These are phyloP conservation scores for Leccinum uliginosum DNA, from an alignment of 768 basidiomycete species.

Conservation along the genomic window DNA sequence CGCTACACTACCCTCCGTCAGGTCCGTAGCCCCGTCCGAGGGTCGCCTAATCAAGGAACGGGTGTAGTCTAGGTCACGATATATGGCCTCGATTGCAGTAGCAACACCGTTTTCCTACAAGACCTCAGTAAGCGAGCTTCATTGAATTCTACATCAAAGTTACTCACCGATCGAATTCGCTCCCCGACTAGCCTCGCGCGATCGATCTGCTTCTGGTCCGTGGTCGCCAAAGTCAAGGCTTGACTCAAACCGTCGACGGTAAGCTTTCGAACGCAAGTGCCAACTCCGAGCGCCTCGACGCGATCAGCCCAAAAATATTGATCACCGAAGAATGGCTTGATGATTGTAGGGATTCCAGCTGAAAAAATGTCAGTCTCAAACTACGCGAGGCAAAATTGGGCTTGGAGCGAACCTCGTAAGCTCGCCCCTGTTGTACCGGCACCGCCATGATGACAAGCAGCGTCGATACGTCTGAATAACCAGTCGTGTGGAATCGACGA, in stretches of 20 bases:
- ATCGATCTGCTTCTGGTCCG: conserved; percentile 82
- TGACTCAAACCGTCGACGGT: conserved; percentile 74
- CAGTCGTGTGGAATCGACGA: conserved; percentile 92
- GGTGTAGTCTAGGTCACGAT: conserved; percentile 94
- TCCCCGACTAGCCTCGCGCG: conserved; percentile 83
- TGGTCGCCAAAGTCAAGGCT: conserved; percentile 78
- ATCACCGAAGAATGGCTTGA: conserved; percentile 97
- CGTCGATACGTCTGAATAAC: conserved; percentile 90
- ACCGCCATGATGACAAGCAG: conserved; percentile 98
- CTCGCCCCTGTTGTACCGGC: conserved; percentile 96
- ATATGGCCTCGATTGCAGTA: conserved; percentile 91
- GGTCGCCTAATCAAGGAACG: conserved; percentile 74
- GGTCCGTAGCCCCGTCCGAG: conserved; percentile 22
- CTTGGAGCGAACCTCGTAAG: conserved; percentile 63
- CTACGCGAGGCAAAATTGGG: neutral
- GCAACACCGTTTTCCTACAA: conserved; percentile 89
- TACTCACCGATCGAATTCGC: conserved; percentile 72
- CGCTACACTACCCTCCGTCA: conserved; percentile 5
- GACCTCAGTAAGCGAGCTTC: neutral
- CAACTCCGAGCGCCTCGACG: conserved; percentile 94
- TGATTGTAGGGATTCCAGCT: conserved; percentile 94
- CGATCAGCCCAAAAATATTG: conserved; percentile 98
- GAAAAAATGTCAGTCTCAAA: conserved; percentile 2
- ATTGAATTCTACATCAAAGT: neutral
- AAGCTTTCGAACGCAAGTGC: conserved; percentile 82